A percentile compares a stretch with the other conserved stretches of the same genome.
phyloP scores from a whole-genome alignment of 164 flowering plant species.

The Vitis vinifera region ASM3070453v1 NC_081817.1:1952001-1952500 shows the following conservation, averaged over 20 bases:
- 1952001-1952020: constrained; percentile 66
- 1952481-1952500: too few species aligned
- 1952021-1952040: constrained; percentile 85
- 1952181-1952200: constrained; percentile 35
- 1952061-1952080: constrained; percentile 65
- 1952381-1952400: too few species aligned
- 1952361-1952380: too few species aligned
- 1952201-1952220: constrained; percentile 19
- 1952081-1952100: constrained; percentile 59
- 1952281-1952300: neutral
- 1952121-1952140: constrained; percentile 66
- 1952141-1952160: constrained; percentile 61
- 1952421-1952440: too few species aligned
- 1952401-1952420: too few species aligned
- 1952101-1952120: constrained; percentile 79
- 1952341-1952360: too few species aligned
- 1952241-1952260: neutral
- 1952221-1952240: neutral
- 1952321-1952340: too few species aligned
- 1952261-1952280: neutral
- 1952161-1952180: constrained; percentile 71
- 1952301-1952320: too few species aligned
- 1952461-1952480: too few species aligned
- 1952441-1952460: too few species aligned
- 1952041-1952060: constrained; percentile 94